These are phyloP conservation scores for Flaveria trinervia DNA, from an alignment of 129 eudicot genomes.

Conservation along the genomic window DNA sequence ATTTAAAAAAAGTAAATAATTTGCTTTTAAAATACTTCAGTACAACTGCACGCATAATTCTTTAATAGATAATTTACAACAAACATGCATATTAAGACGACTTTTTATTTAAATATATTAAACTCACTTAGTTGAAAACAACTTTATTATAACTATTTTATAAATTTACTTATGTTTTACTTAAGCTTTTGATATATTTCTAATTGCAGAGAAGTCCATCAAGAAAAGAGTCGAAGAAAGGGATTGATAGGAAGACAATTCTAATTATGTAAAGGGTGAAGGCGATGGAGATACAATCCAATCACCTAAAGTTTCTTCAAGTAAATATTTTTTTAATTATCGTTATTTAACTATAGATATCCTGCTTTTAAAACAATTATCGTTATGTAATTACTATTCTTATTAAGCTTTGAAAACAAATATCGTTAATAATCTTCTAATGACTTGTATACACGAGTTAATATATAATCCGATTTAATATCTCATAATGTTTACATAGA, in stretches of 20 bases:
- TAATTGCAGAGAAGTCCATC: constrained; percentile 60
- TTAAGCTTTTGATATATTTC: background rate
- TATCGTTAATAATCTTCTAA: no score
- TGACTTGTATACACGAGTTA: no score
- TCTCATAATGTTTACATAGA: background rate
- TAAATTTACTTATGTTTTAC: background rate
- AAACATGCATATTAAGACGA: constrained; percentile 1
- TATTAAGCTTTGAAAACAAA: no score
- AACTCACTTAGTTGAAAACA: background rate
- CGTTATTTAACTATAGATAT: background rate
- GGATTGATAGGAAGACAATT: constrained; percentile 43
- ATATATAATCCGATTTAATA: no score
- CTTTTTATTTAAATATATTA: background rate
- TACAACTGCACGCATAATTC: background rate
- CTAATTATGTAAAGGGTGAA: constrained; percentile 24
- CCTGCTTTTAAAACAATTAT: no score
- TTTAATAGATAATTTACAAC: background rate
- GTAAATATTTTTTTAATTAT: background rate
- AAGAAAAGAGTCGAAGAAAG: constrained; percentile 52
- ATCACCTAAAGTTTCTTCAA: constrained; percentile 52
- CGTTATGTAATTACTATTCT: no score
- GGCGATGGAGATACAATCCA: constrained; percentile 37
- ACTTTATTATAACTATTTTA: background rate
- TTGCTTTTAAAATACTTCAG: background rate
- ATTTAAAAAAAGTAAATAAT: background rate